Evolutionary conservation across 2,329 filamentous ascomycete species (phyloP).

Genomic region (Pseudodiploospora longispora): DNA sequence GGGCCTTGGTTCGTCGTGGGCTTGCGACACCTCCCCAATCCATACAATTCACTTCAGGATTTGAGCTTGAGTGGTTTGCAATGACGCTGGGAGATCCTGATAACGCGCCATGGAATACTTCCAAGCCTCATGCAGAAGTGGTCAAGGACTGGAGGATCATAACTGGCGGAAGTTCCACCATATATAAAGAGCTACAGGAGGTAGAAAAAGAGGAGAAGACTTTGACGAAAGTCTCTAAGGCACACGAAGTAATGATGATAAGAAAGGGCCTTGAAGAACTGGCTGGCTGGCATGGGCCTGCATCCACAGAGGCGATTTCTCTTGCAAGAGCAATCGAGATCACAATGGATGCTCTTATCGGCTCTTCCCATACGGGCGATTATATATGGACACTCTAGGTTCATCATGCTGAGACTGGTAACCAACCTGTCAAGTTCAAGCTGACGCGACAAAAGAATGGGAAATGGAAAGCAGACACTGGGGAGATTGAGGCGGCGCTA

Average conservation of each 20-base stretch:
- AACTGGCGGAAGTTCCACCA: too few species aligned
- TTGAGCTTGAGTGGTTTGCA: slow-evolving; percentile 3
- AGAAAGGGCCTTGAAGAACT: fast-evolving
- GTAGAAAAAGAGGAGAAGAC: too few species aligned
- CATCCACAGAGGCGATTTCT: slow-evolving; percentile 3
- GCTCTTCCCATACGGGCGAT: not conserved
- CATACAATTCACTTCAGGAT: not conserved
- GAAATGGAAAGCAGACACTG: slow-evolving; percentile 13
- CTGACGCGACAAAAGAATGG: not conserved
- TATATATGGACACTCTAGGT: too few species aligned
- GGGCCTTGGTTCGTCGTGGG: slow-evolving; percentile 1
- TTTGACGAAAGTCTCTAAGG: not conserved
- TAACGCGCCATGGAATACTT: too few species aligned
- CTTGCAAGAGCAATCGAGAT: slow-evolving; percentile 14
- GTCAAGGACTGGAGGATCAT: too few species aligned
- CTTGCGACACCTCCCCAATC: not conserved
- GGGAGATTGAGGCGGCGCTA: slow-evolving; percentile 21
- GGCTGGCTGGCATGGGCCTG: not conserved
- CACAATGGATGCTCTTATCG: not conserved
- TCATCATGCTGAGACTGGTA: too few species aligned
- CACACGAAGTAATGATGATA: not conserved
- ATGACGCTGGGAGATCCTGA: not conserved
- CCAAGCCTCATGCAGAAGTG: too few species aligned
- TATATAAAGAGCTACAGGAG: too few species aligned
- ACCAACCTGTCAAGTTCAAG: too few species aligned